Base-by-base conservation (phyloP, 202 grass and related monocot genomes). In the Dendrocalamus latiflorus region DNA sequence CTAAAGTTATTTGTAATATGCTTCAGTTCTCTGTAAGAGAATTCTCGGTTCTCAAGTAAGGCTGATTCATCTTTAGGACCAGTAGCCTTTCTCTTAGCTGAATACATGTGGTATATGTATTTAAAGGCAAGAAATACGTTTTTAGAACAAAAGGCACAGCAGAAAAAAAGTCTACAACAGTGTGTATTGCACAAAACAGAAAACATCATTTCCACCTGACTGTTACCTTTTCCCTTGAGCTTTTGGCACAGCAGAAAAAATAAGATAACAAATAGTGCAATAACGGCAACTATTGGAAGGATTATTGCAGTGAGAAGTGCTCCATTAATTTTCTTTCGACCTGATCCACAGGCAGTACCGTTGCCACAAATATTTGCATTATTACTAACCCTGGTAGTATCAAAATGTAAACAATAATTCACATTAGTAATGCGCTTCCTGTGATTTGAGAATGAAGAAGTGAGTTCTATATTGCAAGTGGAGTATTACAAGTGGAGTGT, bases 1-100 rank as follows among this genome's bases (percentile, higher is more conserved):
- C 48, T 76, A 37, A 86, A 89, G 22, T 86, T 86, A 43, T 77
- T 50, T 0, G 88, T 90, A 60, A 90, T 86, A 65, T 70, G 24
- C 45, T 82, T 78, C 49, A 83, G 78, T 58, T 83, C 73, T 82
- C 63, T 67, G 51, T 86, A 83, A 17, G 72, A 86, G 49, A 90
- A 90, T 78, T 90, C 62, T 56, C 49, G 72, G n/a, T n/a, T n/a
- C n/a, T n/a, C n/a, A n/a, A n/a, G 50, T 68, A 70, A 79, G 1
- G 36, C 3, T 17, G 69, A 70, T 51, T 83, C 70, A 60, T 84
- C 60, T 86, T 50, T 62, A 39, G 30, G 63, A 49, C 12, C 21
- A n/a, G n/a, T n/a, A n/a, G n/a, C n/a, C n/a, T n/a, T n/a, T n/a
- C n/a, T n/a, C n/a, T n/a, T n/a, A n/a, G n/a, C n/a, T n/a, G n/a